phyloP scores from a whole-genome alignment of 345 rosid species.

The Abelmoschus esculentus region DNA sequence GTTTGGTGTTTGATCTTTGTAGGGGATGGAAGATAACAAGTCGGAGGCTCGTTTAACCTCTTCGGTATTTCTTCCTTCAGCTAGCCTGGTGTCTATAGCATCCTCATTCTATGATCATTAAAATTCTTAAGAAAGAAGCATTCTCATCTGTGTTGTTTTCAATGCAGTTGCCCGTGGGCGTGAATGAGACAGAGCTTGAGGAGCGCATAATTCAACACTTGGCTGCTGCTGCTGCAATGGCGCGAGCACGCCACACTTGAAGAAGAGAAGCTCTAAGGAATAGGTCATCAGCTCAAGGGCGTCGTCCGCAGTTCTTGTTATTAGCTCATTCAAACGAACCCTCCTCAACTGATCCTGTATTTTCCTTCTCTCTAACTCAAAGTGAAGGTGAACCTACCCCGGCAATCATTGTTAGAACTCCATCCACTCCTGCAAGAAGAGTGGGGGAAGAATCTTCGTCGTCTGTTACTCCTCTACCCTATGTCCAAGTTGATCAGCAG shows the following conservation, averaged over 20 bases:
- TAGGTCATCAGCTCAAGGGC: conserved; percentile 62
- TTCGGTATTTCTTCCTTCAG: conserved; percentile 25
- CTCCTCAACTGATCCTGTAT: conserved; percentile 28
- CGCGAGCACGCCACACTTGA: conserved; percentile 63
- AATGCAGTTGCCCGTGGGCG: conserved; percentile 57
- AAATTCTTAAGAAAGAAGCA: neutral
- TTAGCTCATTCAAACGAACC: conserved; percentile 55
- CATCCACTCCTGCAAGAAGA: conserved; percentile 34
- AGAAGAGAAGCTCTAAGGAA: conserved; percentile 82
- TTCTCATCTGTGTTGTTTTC: conserved; percentile 14
- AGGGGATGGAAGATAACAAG: conserved; percentile 45
- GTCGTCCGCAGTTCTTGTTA: conserved; percentile 72
- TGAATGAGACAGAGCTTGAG: conserved; percentile 82
- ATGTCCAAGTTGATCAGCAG: conserved; percentile 30
- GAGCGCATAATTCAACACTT: conserved; percentile 93
- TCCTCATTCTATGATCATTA: conserved; percentile 1
- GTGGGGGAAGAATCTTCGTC: conserved; percentile 40
- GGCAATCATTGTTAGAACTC: conserved; percentile 25
- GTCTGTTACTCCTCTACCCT: conserved; percentile 19
- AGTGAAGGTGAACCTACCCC: conserved; percentile 47
- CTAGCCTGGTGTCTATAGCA: neutral
- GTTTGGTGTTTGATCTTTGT: conserved; percentile 2
- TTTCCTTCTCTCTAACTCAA: neutral
- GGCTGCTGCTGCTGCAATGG: conserved; percentile 83
- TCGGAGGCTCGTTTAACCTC: conserved; percentile 67